Conservation (phyloP, 169 alveolate species). For the Cryptosporidium baileyi region DNA sequence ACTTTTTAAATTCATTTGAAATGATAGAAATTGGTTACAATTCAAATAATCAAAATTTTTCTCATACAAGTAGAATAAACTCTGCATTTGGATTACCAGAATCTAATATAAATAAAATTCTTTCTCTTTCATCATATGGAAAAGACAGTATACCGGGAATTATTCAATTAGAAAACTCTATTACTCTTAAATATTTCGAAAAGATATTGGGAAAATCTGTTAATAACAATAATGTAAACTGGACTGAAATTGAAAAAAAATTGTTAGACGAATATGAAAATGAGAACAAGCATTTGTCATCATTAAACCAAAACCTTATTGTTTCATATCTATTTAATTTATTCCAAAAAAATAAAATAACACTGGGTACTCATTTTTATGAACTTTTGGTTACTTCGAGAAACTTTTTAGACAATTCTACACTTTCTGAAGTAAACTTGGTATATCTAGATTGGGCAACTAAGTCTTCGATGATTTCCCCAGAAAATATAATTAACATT, state of each 20-base stretch:
- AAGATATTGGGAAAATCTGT: not conserved
- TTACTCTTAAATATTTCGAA: conserved; percentile 26
- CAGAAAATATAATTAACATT: conserved; percentile 31
- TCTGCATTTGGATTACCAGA: conserved; percentile 30
- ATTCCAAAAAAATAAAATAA: conserved; percentile 22
- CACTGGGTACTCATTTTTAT: conserved; percentile 17
- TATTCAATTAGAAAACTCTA: conserved; percentile 33
- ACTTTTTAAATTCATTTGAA: conserved; percentile 53
- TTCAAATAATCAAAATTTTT: not conserved
- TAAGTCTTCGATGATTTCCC: conserved; percentile 50
- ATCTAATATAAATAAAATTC: not conserved
- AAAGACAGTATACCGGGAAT: conserved; percentile 36
- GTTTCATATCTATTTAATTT: conserved; percentile 35
- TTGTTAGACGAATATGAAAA: conserved; percentile 20
- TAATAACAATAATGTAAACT: not conserved
- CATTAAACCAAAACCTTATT: not conserved
- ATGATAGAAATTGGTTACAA: not conserved
- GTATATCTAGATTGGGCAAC: conserved; percentile 63
- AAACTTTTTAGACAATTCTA: not conserved
- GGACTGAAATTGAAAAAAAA: conserved; percentile 12
- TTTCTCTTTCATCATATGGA: not conserved
- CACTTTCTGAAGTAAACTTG: conserved; percentile 32
- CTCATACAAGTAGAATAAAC: not conserved
- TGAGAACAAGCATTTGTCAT: not conserved
- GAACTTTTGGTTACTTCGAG: not conserved